Evolutionary conservation across 805 yeast genomes (phyloP), one percentile per base, ranked within the genome.

Genomic region (Candida alai): DNA sequence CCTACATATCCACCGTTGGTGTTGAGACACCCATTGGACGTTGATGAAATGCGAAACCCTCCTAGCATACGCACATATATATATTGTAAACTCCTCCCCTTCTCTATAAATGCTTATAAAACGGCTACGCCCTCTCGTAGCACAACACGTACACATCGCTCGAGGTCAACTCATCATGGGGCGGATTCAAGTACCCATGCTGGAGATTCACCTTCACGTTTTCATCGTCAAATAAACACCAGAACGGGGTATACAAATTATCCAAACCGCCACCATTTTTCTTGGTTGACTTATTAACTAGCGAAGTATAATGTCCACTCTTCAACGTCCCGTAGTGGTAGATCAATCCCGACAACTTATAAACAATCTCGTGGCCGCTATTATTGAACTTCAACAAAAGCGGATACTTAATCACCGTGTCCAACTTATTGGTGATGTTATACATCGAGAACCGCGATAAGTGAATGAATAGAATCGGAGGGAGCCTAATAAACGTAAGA

Each of bases 161-260:
- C 25, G 80, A 72, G 23, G 73, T 71, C 33, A 58, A 41, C 32
- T 56, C 53, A 16, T 44, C 44, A 40, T 68, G 52, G 3, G 51
- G 54, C 13, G 58, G 62, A 24, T 62, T 61, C 12, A 59, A 43
- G 47, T 65, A 65, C 21, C 76, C 81, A 44, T 76, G 80, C 6
- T 60, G 48, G 15, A 66, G 48, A 42, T 66, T 67, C 29, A 54
- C 42, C 48, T 69, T 64, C 24, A 73, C 73, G 27, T 59, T 62
- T 32, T 83, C 90, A 55, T 84, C 94, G 51, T 84, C 90, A 54
- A 84, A 84, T 41, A 72, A 72, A 42, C 80, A 78, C 93, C 93
- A 84, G 44, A 65, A 63, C 21, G 78, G 78, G 26, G 48, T 42
- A 9, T 24, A 33, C 38, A 68, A 66, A 5, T 58, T 55, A 28